phyloP scores from a whole-genome alignment of 2,329 filamentous ascomycete species.

The Microdochium paspali region DNA sequence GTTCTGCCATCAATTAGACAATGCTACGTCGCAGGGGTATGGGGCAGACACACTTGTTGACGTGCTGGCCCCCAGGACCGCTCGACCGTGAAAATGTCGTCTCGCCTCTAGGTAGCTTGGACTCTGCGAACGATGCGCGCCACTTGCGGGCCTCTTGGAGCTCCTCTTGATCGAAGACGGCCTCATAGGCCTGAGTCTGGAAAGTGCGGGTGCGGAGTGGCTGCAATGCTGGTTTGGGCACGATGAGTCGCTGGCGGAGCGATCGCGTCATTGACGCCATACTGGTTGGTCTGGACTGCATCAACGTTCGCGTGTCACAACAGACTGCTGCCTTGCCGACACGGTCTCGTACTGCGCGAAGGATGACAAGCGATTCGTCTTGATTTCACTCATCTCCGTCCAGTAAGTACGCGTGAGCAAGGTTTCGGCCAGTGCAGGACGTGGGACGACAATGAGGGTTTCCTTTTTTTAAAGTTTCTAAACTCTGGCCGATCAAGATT shows the following conservation, averaged over 20 bases:
- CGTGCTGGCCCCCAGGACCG: constrained; percentile 51
- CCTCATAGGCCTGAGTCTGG: constrained; percentile 35
- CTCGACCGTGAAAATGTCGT: constrained; percentile 49
- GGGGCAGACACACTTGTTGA: constrained; percentile 43
- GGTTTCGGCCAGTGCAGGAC: too few relatives aligned
- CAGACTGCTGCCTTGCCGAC: too few relatives aligned
- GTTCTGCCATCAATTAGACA: constrained; percentile 31
- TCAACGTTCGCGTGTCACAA: too few relatives aligned
- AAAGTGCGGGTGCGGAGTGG: not conserved
- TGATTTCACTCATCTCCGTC: too few relatives aligned
- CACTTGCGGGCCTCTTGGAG: constrained; percentile 42
- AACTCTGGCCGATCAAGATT: too few relatives aligned
- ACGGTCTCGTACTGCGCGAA: too few relatives aligned
- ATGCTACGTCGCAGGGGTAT: not conserved
- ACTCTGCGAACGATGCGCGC: constrained; percentile 32
- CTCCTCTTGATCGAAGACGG: constrained; percentile 37
- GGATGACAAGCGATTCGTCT: too few relatives aligned
- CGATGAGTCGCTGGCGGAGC: not conserved
- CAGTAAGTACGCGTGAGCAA: too few relatives aligned
- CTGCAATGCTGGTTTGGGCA: not conserved
- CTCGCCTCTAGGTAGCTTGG: constrained; percentile 37
- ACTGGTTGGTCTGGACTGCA: not conserved
- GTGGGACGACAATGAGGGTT: too few relatives aligned
- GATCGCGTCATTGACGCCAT: not conserved
- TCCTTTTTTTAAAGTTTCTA: too few relatives aligned